phyloP scores from a whole-genome alignment of 2,329 filamentous ascomycete genomes.

The Aspergillus ustus region DNA sequence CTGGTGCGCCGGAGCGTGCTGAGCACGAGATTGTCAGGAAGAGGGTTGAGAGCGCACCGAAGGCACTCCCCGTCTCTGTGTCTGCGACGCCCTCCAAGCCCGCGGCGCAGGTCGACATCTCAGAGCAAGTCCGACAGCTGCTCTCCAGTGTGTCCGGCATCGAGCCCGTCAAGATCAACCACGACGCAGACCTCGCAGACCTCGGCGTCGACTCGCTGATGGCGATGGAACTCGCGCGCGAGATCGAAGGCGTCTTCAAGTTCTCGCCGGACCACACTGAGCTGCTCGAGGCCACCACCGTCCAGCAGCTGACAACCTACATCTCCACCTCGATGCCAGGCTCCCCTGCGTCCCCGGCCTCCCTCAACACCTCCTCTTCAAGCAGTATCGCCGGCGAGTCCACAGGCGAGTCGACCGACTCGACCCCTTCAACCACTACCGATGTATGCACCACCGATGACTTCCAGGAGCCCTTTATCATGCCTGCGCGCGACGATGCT shows the following conservation, averaged over 20 bases:
- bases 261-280: slow-evolving; percentile 7
- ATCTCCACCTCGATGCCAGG: slow-evolving; percentile 2
- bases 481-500: background rate
- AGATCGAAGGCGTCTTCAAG: slow-evolving; percentile 10
- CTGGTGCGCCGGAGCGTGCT: background rate
- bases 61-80: background rate
- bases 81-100: background rate
- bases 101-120: background rate
- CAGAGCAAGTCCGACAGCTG: background rate
- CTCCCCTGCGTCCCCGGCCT: background rate
- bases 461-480: slow-evolving; percentile 4
- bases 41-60: background rate
- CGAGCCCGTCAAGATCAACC: slow-evolving; percentile 44
- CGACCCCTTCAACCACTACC: background rate
- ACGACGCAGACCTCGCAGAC: slow-evolving; percentile 45
- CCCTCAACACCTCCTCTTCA: background rate
- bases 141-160: slow-evolving; percentile 36
- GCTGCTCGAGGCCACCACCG: slow-evolving; percentile 8
- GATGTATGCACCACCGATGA: background rate
- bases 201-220: slow-evolving; percentile 20
- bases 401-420: background rate
- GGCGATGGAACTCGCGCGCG: slow-evolving; percentile 19
- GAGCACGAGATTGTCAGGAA: background rate
- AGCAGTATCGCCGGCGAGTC: background rate
- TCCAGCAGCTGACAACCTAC: slow-evolving; percentile 8